phyloP scores from a whole-genome alignment of 2,329 filamentous ascomycete genomes.

The Penicillium digitatum region DNA sequence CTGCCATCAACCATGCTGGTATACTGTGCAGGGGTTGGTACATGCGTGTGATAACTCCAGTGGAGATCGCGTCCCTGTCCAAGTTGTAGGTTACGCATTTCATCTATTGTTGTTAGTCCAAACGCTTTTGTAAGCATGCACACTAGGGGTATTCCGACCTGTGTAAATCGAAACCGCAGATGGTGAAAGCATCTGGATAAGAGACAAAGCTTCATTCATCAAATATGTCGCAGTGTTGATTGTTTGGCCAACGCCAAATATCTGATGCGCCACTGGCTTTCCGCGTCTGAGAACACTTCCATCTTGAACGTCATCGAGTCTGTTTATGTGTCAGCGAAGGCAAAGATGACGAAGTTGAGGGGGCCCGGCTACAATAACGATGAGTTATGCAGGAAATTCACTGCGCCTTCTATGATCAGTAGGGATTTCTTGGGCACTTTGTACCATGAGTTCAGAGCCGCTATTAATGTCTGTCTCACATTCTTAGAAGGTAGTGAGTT shows the following conservation, averaged over 20 bases:
- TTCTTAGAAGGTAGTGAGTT: neutral
- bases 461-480: neutral
- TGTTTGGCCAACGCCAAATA: neutral
- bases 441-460: neutral
- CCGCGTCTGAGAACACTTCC: neutral
- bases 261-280: neutral
- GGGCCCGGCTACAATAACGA: neutral
- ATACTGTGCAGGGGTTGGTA: neutral
- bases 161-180: neutral
- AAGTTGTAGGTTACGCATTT: neutral
- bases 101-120: neutral
- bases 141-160: neutral
- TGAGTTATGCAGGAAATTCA: neutral
- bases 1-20: neutral
- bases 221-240: neutral
- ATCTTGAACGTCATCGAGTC: neutral
- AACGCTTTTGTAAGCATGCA: neutral
- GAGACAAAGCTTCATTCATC: neutral
- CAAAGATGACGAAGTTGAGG: neutral
- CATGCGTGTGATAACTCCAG: neutral
- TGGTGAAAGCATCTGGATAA: neutral
- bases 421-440: neutral
- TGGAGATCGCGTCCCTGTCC: neutral
- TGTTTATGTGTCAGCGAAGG: neutral
- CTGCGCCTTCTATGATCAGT: neutral